Conservation (phyloP, 495 filamentous ascomycete genomes). For the Hypomontagnella monticulosa region DNA sequence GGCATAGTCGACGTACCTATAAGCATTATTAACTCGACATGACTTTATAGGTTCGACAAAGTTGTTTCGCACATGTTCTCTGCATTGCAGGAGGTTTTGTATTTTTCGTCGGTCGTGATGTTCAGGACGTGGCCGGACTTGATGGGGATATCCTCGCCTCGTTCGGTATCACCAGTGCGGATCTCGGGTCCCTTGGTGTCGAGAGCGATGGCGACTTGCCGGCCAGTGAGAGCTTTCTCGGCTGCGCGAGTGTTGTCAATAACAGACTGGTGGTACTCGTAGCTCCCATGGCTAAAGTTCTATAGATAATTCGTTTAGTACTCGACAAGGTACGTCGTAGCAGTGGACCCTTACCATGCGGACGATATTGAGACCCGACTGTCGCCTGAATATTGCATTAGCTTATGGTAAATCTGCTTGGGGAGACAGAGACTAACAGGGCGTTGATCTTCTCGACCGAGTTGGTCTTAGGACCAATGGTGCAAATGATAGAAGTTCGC, state of each 20-base stretch:
- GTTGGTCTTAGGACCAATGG: constrained; percentile 99
- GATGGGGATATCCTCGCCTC: constrained; percentile 88
- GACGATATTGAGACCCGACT: constrained; percentile 90
- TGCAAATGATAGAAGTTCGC: constrained; percentile 97
- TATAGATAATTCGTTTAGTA: constrained; percentile 9
- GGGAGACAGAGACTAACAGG: constrained; percentile 55
- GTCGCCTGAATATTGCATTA: constrained; percentile 23
- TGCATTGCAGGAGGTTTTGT: constrained; percentile 81
- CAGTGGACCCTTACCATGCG: constrained; percentile 61
- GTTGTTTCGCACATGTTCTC: constrained; percentile 84
- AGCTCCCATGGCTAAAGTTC: constrained; percentile 97
- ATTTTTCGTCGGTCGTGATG: constrained; percentile 97
- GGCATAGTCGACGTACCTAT: constrained; percentile 98
- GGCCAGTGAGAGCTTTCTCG: constrained; percentile 75
- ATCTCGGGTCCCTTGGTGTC: constrained; percentile 99
- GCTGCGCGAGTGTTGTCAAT: constrained; percentile 93
- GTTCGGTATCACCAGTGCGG: constrained; percentile 90
- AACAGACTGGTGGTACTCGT: constrained; percentile 93
- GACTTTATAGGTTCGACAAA: neutral
- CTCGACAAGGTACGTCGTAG: neutral
- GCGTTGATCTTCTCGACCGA: constrained; percentile 94
- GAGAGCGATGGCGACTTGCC: constrained; percentile 94
- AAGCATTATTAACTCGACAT: constrained; percentile 7
- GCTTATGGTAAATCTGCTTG: neutral
- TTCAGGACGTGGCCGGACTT: constrained; percentile 81